Conservation (phyloP, 1,284 basidiomycete genomes). For the Heterobasidion irregulare region DNA sequence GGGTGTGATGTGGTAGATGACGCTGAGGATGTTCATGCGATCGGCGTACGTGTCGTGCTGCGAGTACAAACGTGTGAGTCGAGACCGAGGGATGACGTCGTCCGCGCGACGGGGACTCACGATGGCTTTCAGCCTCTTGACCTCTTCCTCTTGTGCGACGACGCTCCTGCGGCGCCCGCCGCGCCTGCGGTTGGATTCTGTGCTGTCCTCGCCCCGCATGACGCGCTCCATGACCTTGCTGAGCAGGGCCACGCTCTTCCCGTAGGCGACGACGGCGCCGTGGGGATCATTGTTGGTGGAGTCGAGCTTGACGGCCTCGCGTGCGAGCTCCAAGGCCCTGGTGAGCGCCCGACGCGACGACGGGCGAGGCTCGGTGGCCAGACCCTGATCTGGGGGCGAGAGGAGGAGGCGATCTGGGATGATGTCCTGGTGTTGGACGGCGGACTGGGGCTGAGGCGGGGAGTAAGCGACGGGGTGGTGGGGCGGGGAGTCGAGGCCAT, state of each 20-base stretch:
- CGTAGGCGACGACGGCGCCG: slow-evolving; percentile 74
- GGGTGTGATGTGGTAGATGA: slow-evolving; percentile 77
- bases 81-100: neutral
- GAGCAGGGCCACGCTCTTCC: slow-evolving; percentile 70
- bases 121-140: slow-evolving; percentile 71
- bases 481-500: neutral
- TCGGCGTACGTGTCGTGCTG: slow-evolving; percentile 86
- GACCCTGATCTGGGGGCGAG: slow-evolving; percentile 35
- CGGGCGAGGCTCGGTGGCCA: slow-evolving; percentile 30
- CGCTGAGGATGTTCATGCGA: slow-evolving; percentile 79
- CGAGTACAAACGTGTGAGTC: too few species aligned
- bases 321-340: slow-evolving; percentile 70
- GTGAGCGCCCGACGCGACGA: slow-evolving; percentile 76
- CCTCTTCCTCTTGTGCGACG: slow-evolving; percentile 79
- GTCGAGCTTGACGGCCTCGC: slow-evolving; percentile 75
- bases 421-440: slow-evolving; percentile 24
- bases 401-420: slow-evolving; percentile 34
- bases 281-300: slow-evolving; percentile 76
- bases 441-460: slow-evolving; percentile 11
- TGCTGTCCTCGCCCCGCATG: slow-evolving; percentile 71
- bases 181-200: slow-evolving; percentile 44
- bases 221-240: slow-evolving; percentile 85
- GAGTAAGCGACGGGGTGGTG: slow-evolving; percentile 4
- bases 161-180: slow-evolving; percentile 65
- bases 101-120: slow-evolving; percentile 37